Base-by-base conservation (phyloP, 1,284 basidiomycete species). In the Austroboletus rostrupii region DNA sequence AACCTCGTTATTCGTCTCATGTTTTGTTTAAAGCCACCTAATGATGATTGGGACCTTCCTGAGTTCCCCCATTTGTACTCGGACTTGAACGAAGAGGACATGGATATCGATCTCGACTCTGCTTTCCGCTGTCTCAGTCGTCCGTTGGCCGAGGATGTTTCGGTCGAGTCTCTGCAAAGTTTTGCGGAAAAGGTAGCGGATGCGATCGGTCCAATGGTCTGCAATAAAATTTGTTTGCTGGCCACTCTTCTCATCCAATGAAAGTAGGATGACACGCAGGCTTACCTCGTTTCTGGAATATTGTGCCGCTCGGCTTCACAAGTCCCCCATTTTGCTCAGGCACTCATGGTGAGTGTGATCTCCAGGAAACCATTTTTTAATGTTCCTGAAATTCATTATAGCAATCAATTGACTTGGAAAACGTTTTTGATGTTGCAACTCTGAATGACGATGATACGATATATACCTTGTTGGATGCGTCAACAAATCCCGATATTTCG, bases 1-100 rank as follows among this genome's bases (percentile, higher is more conserved):
- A 68, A 77, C 7, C 74, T 87, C 13, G 74, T 85, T 38, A 75
- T 84, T 36, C 76, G 83, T 26, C 72, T 89, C 13, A 81, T 88
- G 74, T 84, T 88, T 55, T 88, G 86, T 61, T 67, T 90, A 47
- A 90, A 90, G 60, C 84, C 85, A 1, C 71, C 77, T 12, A 77
- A 80, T 54, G 83, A 87, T 19, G 85, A 89, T 54, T 89, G 87
- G 86, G 86, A 89, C 53, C 68, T 80, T 35, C 78, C 79, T 3
- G 78, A 81, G 14, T 90, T 88, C 60, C 87, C 87, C 0, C 78
- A 83, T 61, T 59, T 88, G 16, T 80, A 83, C 57, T 75, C 83
- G 13, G 74, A 81, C 57, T 58, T 83, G 11, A 69, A 72, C 23
- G 52, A 75, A 64, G 72, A 75, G 17, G 68, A 72, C 2, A 70